phyloP scores from a whole-genome alignment of 2,329 filamentous ascomycete species.

The Arthroderma uncinatum region DNA sequence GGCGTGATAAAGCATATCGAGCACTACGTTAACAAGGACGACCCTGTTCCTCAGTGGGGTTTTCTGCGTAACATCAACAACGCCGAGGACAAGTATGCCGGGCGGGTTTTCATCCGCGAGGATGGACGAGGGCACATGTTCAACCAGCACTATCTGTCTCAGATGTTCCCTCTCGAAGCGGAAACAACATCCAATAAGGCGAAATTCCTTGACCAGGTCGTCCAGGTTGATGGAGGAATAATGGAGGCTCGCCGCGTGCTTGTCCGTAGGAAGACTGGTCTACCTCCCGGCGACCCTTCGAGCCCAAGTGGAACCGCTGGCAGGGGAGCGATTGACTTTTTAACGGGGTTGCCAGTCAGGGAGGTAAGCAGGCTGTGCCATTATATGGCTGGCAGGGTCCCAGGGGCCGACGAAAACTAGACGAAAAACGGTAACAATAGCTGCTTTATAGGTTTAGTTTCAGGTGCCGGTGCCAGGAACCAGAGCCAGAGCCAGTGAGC shows the following conservation, averaged over 20 bases:
- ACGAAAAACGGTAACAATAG: not conserved
- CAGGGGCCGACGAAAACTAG: slow-evolving; percentile 12
- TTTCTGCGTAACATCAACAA: slow-evolving; percentile 56
- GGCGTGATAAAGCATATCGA: slow-evolving; percentile 58
- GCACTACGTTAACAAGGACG: slow-evolving; percentile 64
- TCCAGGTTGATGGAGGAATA: slow-evolving; percentile 8
- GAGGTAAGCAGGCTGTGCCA: slow-evolving; percentile 16
- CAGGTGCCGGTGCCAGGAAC: too few species aligned
- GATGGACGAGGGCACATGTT: slow-evolving; percentile 33
- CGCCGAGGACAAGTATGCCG: slow-evolving; percentile 39
- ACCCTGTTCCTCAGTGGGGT: slow-evolving; percentile 65
- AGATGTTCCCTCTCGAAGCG: slow-evolving; percentile 30
- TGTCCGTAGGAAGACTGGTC: not conserved
- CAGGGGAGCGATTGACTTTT: not conserved
- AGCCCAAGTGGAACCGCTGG: not conserved
- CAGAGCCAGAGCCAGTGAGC: not conserved
- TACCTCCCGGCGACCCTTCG: not conserved
- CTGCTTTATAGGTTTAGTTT: not conserved
- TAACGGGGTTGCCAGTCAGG: slow-evolving; percentile 11
- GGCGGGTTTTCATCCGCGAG: slow-evolving; percentile 37
- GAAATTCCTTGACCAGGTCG: slow-evolving; percentile 12
- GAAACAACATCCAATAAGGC: slow-evolving; percentile 2
- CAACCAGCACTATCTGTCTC: slow-evolving; percentile 36
- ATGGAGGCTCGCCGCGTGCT: slow-evolving; percentile 4
- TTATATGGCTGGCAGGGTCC: slow-evolving; percentile 20